Evolutionary conservation across 2,329 filamentous ascomycete species (phyloP).

Genomic region (Fusarium tuaranense): DNA sequence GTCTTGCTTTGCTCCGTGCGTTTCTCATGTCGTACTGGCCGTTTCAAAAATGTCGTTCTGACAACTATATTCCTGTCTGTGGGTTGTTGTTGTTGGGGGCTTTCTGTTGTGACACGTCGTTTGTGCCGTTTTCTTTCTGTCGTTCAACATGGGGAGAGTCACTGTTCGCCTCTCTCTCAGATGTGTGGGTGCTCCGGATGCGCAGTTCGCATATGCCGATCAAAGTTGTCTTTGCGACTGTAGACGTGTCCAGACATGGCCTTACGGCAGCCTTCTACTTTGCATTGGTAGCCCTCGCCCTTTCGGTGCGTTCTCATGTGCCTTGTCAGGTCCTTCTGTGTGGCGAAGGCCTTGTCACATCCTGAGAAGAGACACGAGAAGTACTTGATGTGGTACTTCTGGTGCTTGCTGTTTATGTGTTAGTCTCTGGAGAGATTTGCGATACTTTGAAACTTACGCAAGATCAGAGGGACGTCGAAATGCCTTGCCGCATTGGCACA

Average conservation of each 20-base stretch:
- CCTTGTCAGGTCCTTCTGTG: constrained; percentile 42
- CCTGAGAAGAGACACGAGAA: constrained; percentile 42
- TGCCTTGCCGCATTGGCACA: constrained; percentile 42
- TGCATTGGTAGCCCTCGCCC: constrained; percentile 43
- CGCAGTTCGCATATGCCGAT: constrained; percentile 45
- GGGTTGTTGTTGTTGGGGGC: background rate
- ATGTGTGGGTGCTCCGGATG: constrained; percentile 41
- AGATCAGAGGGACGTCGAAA: constrained; percentile 44
- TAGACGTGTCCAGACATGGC: constrained; percentile 44
- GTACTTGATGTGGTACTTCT: constrained; percentile 46
- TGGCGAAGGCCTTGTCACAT: constrained; percentile 43
- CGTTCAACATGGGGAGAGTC: constrained; percentile 30
- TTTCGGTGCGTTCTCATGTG: constrained; percentile 44
- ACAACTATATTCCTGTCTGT: constrained; percentile 8
- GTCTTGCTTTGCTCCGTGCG: background rate
- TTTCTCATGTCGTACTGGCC: background rate
- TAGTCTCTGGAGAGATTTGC: background rate
- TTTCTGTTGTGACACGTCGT: background rate
- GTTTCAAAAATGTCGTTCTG: constrained; percentile 18
- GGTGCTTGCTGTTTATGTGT: constrained; percentile 37
- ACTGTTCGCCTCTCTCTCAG: constrained; percentile 33
- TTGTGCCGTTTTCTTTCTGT: constrained; percentile 31
- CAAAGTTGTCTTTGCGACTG: constrained; percentile 45
- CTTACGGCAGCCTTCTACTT: constrained; percentile 43
- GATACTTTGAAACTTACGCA: constrained; percentile 32